Evolutionary conservation across 2,329 filamentous ascomycete genomes (phyloP), one percentile per base, ranked within the genome.

Genomic region (Grosmannia clavigera): DNA sequence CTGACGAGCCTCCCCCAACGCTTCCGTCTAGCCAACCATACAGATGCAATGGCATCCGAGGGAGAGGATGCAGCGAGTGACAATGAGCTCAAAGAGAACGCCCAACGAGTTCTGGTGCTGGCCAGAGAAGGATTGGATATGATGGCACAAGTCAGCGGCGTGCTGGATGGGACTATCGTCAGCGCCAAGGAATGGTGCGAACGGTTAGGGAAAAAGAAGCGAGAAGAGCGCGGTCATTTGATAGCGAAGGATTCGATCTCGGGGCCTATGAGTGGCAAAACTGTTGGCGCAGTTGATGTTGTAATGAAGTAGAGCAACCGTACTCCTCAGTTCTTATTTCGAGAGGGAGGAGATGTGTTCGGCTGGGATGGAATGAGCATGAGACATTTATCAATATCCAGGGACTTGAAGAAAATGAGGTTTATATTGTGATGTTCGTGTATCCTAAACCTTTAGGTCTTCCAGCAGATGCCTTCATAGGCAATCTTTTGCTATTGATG

Each of bases 121-220:
- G 92, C 92, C 7, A 88, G 87, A 67, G 92, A 97, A 70, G 90
- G 92, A 0, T 77, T 97, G 16, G 91, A 96, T 66, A 96, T 97
- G 87, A 91, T 97, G 80, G 82, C 84, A 1, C 91, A 96, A 70
- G 90, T 99, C 57, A 94, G 86, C 50, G 84, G 86, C 5, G 89
- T 96, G 2, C 81, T 97, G 10, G 89, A 95, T 66, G 88, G 90
- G 58, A 97, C 94, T 0, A 87, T 97, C 58, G 82, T 88, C 60
- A 94, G 88, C 67, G 94, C 94, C 0, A 92, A 97, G 72, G 84
- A 86, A 66, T 97, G 94, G 94, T 89, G 92, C 65, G 87, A 92
- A 61, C 79, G 85, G 25, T 77, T 95, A 61, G 89, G 88, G 12
- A 77, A 78, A 65, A 70, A 69, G 63, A 73, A 69, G 65, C 67